Evolutionary conservation across 306 rosid species (phyloP).

Genomic region (Ceratonia siliqua): DNA sequence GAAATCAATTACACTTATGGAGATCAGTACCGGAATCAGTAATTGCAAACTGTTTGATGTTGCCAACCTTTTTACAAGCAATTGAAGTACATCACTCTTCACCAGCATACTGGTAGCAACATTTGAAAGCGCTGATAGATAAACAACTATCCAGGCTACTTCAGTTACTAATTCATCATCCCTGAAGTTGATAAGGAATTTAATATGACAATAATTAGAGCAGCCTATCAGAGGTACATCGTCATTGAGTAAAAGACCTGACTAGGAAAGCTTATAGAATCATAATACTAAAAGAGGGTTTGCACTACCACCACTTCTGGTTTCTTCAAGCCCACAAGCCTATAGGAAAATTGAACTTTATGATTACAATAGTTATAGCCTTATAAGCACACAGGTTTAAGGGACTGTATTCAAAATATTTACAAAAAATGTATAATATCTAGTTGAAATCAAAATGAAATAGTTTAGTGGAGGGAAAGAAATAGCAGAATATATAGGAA

Average conservation of each 20-base stretch:
- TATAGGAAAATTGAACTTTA: conserved; percentile 25
- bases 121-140: conserved; percentile 93
- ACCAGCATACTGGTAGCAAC: conserved; percentile 69
- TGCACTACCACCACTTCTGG: conserved; percentile 20
- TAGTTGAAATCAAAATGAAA: conserved; percentile 5
- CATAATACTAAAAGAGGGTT: conserved; percentile 28
- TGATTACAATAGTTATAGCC: conserved; percentile 15
- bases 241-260: conserved; percentile 24
- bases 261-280: conserved; percentile 21
- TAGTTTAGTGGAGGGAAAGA: background rate
- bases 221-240: conserved; percentile 16
- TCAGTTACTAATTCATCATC: conserved; percentile 95
- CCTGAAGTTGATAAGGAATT: conserved; percentile 51
- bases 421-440: background rate
- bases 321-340: conserved; percentile 28
- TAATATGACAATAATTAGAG: conserved; percentile 29
- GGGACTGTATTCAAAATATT: background rate
- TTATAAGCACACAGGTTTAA: conserved; percentile 22
- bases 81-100: conserved; percentile 77
- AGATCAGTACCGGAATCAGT: conserved; percentile 77
- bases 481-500: conserved; percentile 16
- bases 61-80: conserved; percentile 79
- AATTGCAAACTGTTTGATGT: conserved; percentile 77
- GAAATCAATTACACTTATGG: background rate
- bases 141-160: conserved; percentile 95